Base-by-base conservation (phyloP, 306 rosid species). In the Trifolium subterraneum region DNA sequence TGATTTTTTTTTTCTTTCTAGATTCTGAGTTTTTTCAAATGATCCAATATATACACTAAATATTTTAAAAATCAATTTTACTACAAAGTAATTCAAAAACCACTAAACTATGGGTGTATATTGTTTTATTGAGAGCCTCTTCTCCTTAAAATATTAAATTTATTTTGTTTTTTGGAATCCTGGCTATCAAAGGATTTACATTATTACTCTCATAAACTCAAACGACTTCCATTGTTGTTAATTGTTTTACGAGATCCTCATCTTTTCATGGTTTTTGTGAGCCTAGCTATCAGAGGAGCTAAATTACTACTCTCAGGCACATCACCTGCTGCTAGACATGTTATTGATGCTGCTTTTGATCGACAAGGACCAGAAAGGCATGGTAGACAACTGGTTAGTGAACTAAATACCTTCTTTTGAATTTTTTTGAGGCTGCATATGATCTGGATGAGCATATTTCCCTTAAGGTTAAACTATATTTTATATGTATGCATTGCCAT, bases 311-410 rank as follows among this genome's bases (percentile, higher is more conserved):
- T 92, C 63, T 84, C 84, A 10, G 79, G 90, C 80, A 77, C 87
- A 59, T 81, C 87, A 48, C 91, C 89, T 64, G 81, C 89, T 80
- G 96, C 88, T 59, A 86, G 90, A 79, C 93, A 86, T 87, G 88
- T 92, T 71, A 81, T 80, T 73, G 25, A 75, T 79, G 81, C 88
- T 25, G 96, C 99, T 39, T 92, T 94, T 74, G 92, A 90, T 80
- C 80, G 87, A 80, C 99, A 73, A 54, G 93, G 91, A 48, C 82
- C 89, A 78, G 95, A 79, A 48, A 89, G 88, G 25, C 97, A 80
- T 79, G 97, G 96, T 45, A 90, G 75, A 88, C 96, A 90, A 82
- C 87, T 91, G 96, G 99, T 94, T 63, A 75, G 91, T 78, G 62
- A 35, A 36, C 60, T 64, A 15, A 48, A 58, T 29, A 42, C 6